A percentile compares a stretch with the other conserved stretches of the same genome.
These are phyloP conservation scores for Metarhizium anisopliae DNA, from an alignment of 2,329 filamentous ascomycete genomes.

Conservation along the genomic window DNA sequence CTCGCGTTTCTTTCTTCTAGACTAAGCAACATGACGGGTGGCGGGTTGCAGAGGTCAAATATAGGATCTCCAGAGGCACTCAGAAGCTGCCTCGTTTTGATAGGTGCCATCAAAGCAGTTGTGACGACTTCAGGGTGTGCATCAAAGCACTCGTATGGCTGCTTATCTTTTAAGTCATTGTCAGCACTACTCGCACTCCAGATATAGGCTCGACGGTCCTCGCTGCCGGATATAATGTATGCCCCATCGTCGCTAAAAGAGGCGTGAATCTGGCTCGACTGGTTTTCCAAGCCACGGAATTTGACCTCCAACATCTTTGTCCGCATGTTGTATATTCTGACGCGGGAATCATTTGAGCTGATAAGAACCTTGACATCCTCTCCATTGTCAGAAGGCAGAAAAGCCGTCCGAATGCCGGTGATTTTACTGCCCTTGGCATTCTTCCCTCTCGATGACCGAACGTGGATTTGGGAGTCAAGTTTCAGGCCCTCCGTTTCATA, in stretches of 20 bases:
- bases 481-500: slow-evolving; percentile 90
- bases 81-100: slow-evolving; percentile 66
- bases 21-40: slow-evolving; percentile 73
- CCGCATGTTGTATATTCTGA: slow-evolving; percentile 80
- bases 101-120: slow-evolving; percentile 77
- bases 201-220: slow-evolving; percentile 82
- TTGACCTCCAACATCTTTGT: slow-evolving; percentile 83
- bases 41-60: slow-evolving; percentile 95
- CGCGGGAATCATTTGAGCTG: slow-evolving; percentile 88
- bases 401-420: slow-evolving; percentile 77
- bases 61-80: slow-evolving; percentile 80
- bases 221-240: slow-evolving; percentile 87
- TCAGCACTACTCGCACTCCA: slow-evolving; percentile 56
- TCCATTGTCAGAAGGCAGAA: slow-evolving; percentile 35
- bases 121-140: slow-evolving; percentile 86
- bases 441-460: slow-evolving; percentile 84
- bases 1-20: slow-evolving; percentile 51
- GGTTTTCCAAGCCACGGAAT: slow-evolving; percentile 84
- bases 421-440: slow-evolving; percentile 97
- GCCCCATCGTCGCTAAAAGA: slow-evolving; percentile 78
- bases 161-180: slow-evolving; percentile 64
- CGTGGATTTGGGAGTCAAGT: slow-evolving; percentile 76
- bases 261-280: slow-evolving; percentile 82
- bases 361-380: slow-evolving; percentile 75
- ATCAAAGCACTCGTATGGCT: slow-evolving; percentile 81